phyloP scores from a whole-genome alignment of 345 rosid species.

The Durio zibethinus region DNA sequence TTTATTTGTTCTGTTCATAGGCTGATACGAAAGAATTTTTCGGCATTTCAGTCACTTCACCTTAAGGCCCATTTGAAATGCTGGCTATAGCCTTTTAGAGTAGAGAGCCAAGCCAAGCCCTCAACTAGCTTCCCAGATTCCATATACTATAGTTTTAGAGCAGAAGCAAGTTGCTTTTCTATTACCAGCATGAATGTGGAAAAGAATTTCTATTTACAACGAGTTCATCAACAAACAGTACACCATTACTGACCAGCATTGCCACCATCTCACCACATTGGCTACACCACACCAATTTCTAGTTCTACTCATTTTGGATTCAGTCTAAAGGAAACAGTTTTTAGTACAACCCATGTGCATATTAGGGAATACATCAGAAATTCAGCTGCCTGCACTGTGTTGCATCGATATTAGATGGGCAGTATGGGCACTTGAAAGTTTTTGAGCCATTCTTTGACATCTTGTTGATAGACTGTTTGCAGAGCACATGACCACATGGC shows the following conservation, averaged over 20 bases:
- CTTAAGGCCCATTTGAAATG: too few relatives aligned
- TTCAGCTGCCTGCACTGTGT: constrained; percentile 43
- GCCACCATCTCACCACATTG: constrained; percentile 12
- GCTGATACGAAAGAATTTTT: too few relatives aligned
- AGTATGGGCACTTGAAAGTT: constrained; percentile 59
- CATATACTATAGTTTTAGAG: too few relatives aligned
- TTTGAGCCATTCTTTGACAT: constrained; percentile 46
- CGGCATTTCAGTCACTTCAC: too few relatives aligned
- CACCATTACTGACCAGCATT: constrained; percentile 21
- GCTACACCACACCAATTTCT: constrained; percentile 24
- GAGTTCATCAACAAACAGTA: constrained; percentile 23
- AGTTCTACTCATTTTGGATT: constrained; percentile 15
- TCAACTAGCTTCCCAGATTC: background rate
- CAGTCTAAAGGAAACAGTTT: constrained; percentile 6
- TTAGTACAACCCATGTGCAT: constrained; percentile 20
- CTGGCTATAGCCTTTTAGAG: too few relatives aligned
- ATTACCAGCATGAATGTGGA: background rate
- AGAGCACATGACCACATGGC: constrained; percentile 64
- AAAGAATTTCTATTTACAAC: constrained; percentile 47
- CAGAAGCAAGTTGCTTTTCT: background rate
- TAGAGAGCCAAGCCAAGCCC: background rate
- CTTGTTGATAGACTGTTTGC: constrained; percentile 51
- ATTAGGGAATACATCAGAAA: constrained; percentile 34
- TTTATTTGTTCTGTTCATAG: too few relatives aligned
- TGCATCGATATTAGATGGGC: constrained; percentile 47